These are phyloP conservation scores for Psidium friedrichsthalianum DNA, from an alignment of 345 rosid genomes.

Conservation along the genomic window DNA sequence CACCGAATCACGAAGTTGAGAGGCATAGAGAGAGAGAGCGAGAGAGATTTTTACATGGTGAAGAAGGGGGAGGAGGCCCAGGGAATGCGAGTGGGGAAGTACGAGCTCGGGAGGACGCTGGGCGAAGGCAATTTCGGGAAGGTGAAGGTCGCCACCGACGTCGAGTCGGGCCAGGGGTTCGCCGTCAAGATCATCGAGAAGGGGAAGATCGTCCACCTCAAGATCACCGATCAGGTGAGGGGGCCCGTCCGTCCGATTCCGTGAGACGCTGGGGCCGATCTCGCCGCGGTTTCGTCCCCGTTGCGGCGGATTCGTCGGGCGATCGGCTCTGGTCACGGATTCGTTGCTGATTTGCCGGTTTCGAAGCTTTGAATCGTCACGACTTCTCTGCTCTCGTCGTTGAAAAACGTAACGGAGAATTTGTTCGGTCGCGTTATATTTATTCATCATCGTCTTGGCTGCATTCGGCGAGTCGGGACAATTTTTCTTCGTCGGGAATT, in stretches of 20 bases:
- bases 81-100: slow-evolving; percentile 82
- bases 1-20: no score
- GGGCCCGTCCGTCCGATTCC: no score
- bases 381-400: not conserved
- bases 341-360: not conserved
- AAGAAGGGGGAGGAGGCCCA: slow-evolving; percentile 5
- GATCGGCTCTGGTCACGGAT: not conserved
- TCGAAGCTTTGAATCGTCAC: not conserved
- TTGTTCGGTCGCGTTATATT: not conserved
- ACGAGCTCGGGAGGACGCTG: slow-evolving; percentile 79
- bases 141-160: slow-evolving; percentile 61
- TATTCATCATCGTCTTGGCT: not conserved
- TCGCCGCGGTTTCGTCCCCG: not conserved
- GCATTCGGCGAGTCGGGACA: not conserved
- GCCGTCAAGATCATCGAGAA: slow-evolving; percentile 91
- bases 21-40: not conserved
- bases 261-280: not conserved
- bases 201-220: slow-evolving; percentile 50
- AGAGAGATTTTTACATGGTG: not conserved
- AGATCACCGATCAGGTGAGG: slow-evolving; percentile 66
- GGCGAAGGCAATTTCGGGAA: slow-evolving; percentile 95
- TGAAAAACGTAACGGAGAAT: not conserved
- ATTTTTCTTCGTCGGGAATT: not conserved
- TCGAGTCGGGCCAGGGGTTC: slow-evolving; percentile 46
- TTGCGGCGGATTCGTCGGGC: no score